phyloP scores from a whole-genome alignment of 805 yeast species.

The Phaffomyces opuntiae region DNA sequence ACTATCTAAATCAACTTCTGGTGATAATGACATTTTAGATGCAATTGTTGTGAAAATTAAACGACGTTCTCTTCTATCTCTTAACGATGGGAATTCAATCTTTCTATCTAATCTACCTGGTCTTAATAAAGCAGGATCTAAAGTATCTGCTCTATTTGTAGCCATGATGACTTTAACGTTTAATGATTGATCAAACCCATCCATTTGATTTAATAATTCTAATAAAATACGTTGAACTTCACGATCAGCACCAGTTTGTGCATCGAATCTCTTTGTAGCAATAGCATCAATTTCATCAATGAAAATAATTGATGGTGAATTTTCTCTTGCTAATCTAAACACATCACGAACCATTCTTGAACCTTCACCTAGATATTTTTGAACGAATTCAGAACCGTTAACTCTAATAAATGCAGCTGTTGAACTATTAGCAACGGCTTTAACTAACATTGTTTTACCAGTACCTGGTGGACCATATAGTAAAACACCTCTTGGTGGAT shows the following conservation, averaged over 20 bases:
- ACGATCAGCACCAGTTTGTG: slow-evolving; percentile 99
- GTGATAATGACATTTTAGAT: slow-evolving; percentile 95
- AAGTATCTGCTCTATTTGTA: slow-evolving; percentile 97
- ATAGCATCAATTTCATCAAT: slow-evolving; percentile 99
- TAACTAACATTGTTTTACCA: slow-evolving; percentile 97
- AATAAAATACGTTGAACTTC: slow-evolving; percentile 97
- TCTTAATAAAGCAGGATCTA: slow-evolving; percentile 96
- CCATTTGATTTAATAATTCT: slow-evolving; percentile 97
- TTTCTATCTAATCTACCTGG: slow-evolving; percentile 98
- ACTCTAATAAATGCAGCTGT: slow-evolving; percentile 95
- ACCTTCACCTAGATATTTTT: slow-evolving; percentile 97
- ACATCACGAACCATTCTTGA: slow-evolving; percentile 99
- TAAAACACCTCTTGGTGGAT: slow-evolving; percentile 97
- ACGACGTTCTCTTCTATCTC: slow-evolving; percentile 97
- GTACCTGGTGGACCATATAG: slow-evolving; percentile 99
- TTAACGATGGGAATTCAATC: slow-evolving; percentile 92
- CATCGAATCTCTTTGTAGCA: slow-evolving; percentile 98
- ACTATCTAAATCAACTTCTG: slow-evolving; percentile 94
- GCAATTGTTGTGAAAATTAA: slow-evolving; percentile 94
- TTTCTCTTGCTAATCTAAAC: slow-evolving; percentile 93
- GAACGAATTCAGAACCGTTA: slow-evolving; percentile 97
- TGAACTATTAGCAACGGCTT: slow-evolving; percentile 96
- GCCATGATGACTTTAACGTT: slow-evolving; percentile 99
- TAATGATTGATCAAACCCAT: slow-evolving; percentile 93
- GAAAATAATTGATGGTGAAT: slow-evolving; percentile 93